Percentiles rank a stretch among this genome's conserved stretches.
phyloP scores from a whole-genome alignment of 352 stramenopile species.

The Hyaloperonospora arabidopsidis region DNA sequence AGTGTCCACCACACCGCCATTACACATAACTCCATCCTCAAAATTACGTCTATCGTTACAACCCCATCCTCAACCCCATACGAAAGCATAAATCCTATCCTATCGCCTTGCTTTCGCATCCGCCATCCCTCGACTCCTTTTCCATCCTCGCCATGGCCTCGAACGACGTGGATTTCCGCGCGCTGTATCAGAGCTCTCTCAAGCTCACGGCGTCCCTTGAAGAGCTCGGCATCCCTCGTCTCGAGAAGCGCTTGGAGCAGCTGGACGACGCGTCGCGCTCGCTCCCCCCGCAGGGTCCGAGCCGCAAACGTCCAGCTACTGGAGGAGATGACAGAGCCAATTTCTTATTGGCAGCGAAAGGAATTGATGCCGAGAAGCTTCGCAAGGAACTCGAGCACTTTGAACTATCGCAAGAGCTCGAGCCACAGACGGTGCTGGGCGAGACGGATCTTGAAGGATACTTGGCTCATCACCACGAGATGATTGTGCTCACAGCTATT shows the following conservation, averaged over 20 bases:
- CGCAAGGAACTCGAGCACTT: conserved; percentile 75
- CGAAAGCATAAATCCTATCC: neutral
- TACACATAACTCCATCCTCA: too few relatives aligned
- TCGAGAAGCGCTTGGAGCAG: conserved; percentile 78
- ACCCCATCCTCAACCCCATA: too few relatives aligned
- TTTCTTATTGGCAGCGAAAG: conserved; percentile 75
- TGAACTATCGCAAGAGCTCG: conserved; percentile 65
- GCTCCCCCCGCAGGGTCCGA: conserved; percentile 28
- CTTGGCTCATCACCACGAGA: conserved; percentile 86
- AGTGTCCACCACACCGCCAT: too few relatives aligned
- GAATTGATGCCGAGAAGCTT: conserved; percentile 84
- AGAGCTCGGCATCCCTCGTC: conserved; percentile 60
- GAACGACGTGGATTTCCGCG: conserved; percentile 73
- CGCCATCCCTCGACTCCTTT: neutral
- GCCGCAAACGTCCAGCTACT: conserved; percentile 48
- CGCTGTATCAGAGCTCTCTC: conserved; percentile 83
- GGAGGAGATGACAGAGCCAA: conserved; percentile 58
- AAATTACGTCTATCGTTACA: too few relatives aligned
- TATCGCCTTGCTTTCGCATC: neutral
- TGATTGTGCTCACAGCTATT: conserved; percentile 87
- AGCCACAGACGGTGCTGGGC: conserved; percentile 72
- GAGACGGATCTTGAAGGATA: conserved; percentile 84
- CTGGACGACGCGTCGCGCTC: conserved; percentile 60
- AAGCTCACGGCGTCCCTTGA: conserved; percentile 76
- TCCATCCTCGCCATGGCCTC: conserved; percentile 26